Evolutionary conservation across 169 alveolate genomes (phyloP).

Genomic region (Cyclospora cayetanensis): DNA sequence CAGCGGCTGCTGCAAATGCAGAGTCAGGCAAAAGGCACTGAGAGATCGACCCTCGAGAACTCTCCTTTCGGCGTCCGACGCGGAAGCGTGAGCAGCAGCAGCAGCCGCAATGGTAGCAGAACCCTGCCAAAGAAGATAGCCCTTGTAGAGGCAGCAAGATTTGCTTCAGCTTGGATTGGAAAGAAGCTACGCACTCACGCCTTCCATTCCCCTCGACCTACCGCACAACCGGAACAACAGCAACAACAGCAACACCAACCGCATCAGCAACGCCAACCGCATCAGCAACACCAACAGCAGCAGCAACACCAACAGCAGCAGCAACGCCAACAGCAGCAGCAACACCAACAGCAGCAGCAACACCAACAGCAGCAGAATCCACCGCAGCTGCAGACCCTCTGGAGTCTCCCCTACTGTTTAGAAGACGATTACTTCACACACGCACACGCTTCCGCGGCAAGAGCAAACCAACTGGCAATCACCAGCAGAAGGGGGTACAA

Average conservation of each 20-base stretch:
- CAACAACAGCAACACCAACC: background rate
- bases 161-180: background rate
- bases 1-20: constrained; percentile 8
- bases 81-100: constrained; percentile 23
- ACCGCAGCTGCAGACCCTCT: background rate
- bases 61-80: too few species aligned
- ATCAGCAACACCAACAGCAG: background rate
- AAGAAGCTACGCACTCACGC: background rate
- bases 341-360: background rate
- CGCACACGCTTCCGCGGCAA: background rate
- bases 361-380: background rate
- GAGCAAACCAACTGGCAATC: too few species aligned
- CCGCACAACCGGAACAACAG: background rate
- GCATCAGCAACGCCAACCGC: background rate
- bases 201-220: too few species aligned
- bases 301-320: constrained; percentile 32
- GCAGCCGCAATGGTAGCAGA: constrained; percentile 13
- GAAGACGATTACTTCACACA: constrained; percentile 28
- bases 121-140: background rate
- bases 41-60: too few species aligned
- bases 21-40: too few species aligned
- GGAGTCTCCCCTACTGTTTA: constrained; percentile 16
- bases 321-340: background rate
- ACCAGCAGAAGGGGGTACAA: too few species aligned
- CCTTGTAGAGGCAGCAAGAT: background rate